Conservation (phyloP, 1,284 basidiomycete species). For the Heterobasidion occidentale region DNA sequence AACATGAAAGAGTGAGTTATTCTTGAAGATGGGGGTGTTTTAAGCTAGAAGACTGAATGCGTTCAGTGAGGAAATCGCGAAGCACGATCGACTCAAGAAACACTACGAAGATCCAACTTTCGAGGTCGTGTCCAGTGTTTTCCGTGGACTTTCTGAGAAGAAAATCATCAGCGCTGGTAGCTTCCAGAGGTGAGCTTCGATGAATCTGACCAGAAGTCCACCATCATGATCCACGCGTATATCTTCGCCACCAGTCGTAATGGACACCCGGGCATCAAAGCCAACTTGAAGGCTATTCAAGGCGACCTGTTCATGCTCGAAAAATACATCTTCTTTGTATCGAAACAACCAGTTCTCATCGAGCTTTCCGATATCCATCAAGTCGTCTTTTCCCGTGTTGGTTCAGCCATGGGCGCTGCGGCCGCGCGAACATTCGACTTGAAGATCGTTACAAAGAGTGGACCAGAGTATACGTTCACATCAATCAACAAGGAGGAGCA, state of each 20-base stretch:
- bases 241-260: constrained; percentile 41
- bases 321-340: constrained; percentile 97
- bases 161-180: constrained; percentile 84
- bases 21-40: neutral
- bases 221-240: neutral
- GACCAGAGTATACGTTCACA: constrained; percentile 84
- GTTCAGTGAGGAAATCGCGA: constrained; percentile 59
- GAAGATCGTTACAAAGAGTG: constrained; percentile 78
- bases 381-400: constrained; percentile 91
- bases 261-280: constrained; percentile 83
- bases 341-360: constrained; percentile 91
- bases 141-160: constrained; percentile 86
- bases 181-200: constrained; percentile 67
- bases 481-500: constrained; percentile 96
- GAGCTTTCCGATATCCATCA: constrained; percentile 90
- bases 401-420: constrained; percentile 71
- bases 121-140: constrained; percentile 92
- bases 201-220: neutral
- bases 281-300: constrained; percentile 95
- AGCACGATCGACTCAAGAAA: constrained; percentile 83
- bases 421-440: constrained; percentile 94
- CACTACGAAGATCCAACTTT: constrained; percentile 92
- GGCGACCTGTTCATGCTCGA: constrained; percentile 98
- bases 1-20: constrained; percentile 84
- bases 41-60: neutral